Evolutionary conservation across 2,329 filamentous ascomycete species (phyloP).

Genomic region (Fusarium sp.): DNA sequence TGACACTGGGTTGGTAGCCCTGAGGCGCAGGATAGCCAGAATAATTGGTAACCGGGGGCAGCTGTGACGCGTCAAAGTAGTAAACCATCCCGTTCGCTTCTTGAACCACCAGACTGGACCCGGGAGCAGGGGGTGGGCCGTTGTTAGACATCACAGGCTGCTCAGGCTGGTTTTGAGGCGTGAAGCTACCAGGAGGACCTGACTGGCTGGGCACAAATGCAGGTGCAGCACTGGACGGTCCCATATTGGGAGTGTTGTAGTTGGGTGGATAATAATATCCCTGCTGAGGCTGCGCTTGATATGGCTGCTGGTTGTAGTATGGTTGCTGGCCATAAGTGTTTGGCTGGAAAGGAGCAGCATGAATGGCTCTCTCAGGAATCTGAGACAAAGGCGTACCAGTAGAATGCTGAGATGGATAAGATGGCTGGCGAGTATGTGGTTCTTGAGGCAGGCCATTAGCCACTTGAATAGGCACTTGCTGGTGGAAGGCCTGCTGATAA

Average conservation of each 20-base stretch:
- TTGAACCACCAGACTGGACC: slow-evolving; percentile 72
- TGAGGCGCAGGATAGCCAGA: slow-evolving; percentile 59
- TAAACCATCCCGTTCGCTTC: slow-evolving; percentile 97
- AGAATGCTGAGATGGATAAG: slow-evolving; percentile 75
- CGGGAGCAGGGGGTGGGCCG: slow-evolving; percentile 38
- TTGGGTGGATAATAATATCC: slow-evolving; percentile 75
- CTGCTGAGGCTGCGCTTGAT: slow-evolving; percentile 55
- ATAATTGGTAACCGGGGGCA: slow-evolving; percentile 63
- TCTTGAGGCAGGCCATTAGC: slow-evolving; percentile 65
- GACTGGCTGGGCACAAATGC: slow-evolving; percentile 67
- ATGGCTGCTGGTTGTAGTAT: slow-evolving; percentile 64
- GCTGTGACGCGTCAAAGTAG: slow-evolving; percentile 85
- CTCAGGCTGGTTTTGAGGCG: slow-evolving; percentile 53
- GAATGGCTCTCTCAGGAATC: slow-evolving; percentile 91
- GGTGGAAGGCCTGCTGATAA: slow-evolving; percentile 92
- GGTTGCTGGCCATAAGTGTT: slow-evolving; percentile 68
- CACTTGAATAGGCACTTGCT: slow-evolving; percentile 86
- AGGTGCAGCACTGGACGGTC: slow-evolving; percentile 60
- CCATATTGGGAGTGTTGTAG: slow-evolving; percentile 59
- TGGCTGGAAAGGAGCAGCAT: slow-evolving; percentile 89
- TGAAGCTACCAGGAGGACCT: slow-evolving; percentile 51
- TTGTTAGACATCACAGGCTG: slow-evolving; percentile 47
- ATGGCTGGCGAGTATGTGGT: slow-evolving; percentile 71
- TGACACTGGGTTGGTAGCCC: slow-evolving; percentile 64
- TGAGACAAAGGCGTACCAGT: slow-evolving; percentile 86